These are phyloP conservation scores for Lycium ferocissimum DNA, from an alignment of 257 asterid species.

Conservation along the genomic window DNA sequence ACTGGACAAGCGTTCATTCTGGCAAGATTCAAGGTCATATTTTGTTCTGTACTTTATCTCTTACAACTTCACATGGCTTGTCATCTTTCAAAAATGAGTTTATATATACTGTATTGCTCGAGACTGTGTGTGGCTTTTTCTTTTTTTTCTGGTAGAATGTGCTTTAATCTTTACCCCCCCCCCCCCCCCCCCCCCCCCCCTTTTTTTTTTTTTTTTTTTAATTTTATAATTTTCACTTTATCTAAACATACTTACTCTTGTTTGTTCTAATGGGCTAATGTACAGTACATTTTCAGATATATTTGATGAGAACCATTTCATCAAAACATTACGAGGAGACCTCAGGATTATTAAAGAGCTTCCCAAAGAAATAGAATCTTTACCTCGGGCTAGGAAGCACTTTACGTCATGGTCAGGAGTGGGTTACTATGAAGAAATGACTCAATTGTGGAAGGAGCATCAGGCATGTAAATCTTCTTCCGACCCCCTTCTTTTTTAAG, in stretches of 20 bases:
- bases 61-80: constrained; percentile 18
- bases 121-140: not conserved
- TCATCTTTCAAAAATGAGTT: not conserved
- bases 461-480: constrained; percentile 51
- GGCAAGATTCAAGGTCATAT: constrained; percentile 91
- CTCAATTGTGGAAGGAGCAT: constrained; percentile 79
- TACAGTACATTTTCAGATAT: constrained; percentile 90
- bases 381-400: constrained; percentile 92
- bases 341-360: constrained; percentile 80
- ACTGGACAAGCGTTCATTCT: constrained; percentile 88
- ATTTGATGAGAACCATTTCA: constrained; percentile 86
- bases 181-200: no score
- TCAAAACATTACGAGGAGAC: constrained; percentile 63
- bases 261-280: constrained; percentile 36
- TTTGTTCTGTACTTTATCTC: not conserved
- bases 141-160: not conserved
- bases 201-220: not conserved
- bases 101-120: not conserved
- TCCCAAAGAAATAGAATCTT: constrained; percentile 79
- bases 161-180: not conserved
- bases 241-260: constrained; percentile 28
- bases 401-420: constrained; percentile 83
- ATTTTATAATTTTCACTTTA: not conserved
- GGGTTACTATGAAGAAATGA: constrained; percentile 84
- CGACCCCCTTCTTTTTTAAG: not conserved